These are phyloP conservation scores for Candida sp. DNA, from an alignment of 1,139 yeast species.

Conservation along the genomic window DNA sequence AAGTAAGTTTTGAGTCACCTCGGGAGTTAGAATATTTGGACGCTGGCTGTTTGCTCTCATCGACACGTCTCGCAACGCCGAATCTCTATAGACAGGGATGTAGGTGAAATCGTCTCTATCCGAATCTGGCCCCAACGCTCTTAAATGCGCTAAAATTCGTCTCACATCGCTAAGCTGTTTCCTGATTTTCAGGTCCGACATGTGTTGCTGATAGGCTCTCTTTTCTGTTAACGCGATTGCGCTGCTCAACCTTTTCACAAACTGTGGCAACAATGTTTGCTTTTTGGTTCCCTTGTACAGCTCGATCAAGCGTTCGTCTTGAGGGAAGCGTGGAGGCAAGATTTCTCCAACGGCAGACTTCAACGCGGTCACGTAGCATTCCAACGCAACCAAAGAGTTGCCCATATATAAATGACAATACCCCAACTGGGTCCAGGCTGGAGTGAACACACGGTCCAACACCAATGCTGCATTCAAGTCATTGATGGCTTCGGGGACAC, in stretches of 20 bases:
- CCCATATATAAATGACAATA: conserved; percentile 52
- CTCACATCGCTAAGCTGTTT: conserved; percentile 31
- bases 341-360: conserved; percentile 35
- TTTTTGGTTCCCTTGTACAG: conserved; percentile 27
- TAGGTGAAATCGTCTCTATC: conserved; percentile 36
- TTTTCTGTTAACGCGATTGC: conserved; percentile 42
- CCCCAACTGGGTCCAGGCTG: conserved; percentile 53
- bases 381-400: conserved; percentile 33
- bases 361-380: conserved; percentile 38
- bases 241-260: conserved; percentile 40
- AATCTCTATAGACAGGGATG: conserved; percentile 28
- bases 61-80: conserved; percentile 31
- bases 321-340: conserved; percentile 28
- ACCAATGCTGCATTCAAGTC: conserved; percentile 40
- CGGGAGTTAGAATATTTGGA: conserved; percentile 44
- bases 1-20: conserved; percentile 41
- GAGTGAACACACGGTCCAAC: conserved; percentile 37
- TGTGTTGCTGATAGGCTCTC: conserved; percentile 44
- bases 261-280: conserved; percentile 39
- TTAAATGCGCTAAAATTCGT: conserved; percentile 27
- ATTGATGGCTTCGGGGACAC: conserved; percentile 44
- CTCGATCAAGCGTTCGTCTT: conserved; percentile 16
- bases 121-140: conserved; percentile 26
- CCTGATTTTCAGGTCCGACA: conserved; percentile 24
- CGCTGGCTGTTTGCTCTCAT: conserved; percentile 36